phyloP scores from a whole-genome alignment of 1,284 basidiomycete genomes.

The Vanrija humicola region DNA sequence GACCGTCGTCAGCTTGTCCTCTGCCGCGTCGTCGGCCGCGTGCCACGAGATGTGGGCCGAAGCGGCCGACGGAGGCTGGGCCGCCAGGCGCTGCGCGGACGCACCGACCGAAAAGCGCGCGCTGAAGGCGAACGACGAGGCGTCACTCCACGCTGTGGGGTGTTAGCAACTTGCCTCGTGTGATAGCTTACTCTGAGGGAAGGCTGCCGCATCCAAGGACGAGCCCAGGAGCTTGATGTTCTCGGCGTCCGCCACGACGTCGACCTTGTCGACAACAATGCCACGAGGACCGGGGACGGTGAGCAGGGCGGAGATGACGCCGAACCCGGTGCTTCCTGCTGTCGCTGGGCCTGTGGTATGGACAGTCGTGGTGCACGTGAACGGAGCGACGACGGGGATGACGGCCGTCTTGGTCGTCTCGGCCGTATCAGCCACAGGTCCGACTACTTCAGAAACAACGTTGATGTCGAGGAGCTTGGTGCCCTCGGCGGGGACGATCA shows the following conservation, averaged over 20 bases:
- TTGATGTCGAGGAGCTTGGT: slow-evolving; percentile 32
- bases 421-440: slow-evolving; percentile 7
- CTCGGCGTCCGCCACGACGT: slow-evolving; percentile 1
- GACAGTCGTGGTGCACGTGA: slow-evolving; percentile 17
- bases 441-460: slow-evolving; percentile 13
- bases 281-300: slow-evolving; percentile 3
- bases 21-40: slow-evolving; percentile 2
- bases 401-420: slow-evolving; percentile 25
- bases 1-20: neutral
- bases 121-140: slow-evolving; percentile 17
- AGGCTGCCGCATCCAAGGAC: slow-evolving; percentile 1
- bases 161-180: neutral
- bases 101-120: slow-evolving; percentile 17
- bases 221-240: slow-evolving; percentile 16
- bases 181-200: slow-evolving; percentile 19
- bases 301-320: slow-evolving; percentile 4
- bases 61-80: neutral
- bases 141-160: slow-evolving; percentile 15
- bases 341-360: neutral
- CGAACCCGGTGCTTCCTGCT: neutral
- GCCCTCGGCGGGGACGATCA: slow-evolving; percentile 13
- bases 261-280: neutral
- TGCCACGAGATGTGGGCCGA: slow-evolving; percentile 11
- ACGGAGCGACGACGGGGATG: slow-evolving; percentile 33
- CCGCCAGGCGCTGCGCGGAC: neutral